Conservation (phyloP, 164 flowering plant genomes). For the Stephania japonica region DNA sequence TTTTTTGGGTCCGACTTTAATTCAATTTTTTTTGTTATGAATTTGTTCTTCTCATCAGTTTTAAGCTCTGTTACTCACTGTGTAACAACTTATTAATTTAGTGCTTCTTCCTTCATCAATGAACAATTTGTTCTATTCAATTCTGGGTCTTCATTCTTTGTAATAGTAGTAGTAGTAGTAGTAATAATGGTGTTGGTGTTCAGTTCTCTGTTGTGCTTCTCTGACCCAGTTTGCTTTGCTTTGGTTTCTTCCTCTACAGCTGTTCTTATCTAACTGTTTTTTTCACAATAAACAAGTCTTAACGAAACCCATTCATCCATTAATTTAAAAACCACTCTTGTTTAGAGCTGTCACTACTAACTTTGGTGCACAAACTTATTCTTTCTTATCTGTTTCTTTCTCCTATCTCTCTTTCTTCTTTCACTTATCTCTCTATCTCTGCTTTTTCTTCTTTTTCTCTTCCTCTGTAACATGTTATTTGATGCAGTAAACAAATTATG, state of each 20-base stretch:
- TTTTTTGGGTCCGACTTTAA: constrained; percentile 19
- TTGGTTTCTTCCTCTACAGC: constrained; percentile 11
- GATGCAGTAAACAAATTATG: neutral
- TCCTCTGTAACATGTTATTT: neutral
- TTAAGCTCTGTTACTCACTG: constrained; percentile 13
- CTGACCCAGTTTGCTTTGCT: neutral
- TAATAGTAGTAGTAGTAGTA: neutral
- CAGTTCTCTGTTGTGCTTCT: neutral
- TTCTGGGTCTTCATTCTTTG: constrained; percentile 5
- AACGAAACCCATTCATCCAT: neutral
- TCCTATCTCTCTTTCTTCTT: constrained; percentile 9
- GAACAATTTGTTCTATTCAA: neutral
- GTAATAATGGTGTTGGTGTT: neutral
- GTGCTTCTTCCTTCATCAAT: constrained; percentile 11
- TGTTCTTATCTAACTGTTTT: constrained; percentile 16
- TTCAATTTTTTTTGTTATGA: constrained; percentile 14
- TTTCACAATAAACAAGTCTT: constrained; percentile 9
- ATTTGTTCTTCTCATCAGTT: neutral
- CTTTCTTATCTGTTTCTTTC: constrained; percentile 11
- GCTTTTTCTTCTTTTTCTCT: neutral
- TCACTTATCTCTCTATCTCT: neutral
- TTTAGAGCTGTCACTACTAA: constrained; percentile 12
- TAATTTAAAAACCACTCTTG: neutral
- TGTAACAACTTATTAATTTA: constrained; percentile 14
- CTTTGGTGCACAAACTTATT: constrained; percentile 15